These are phyloP conservation scores for Stephania japonica DNA, from an alignment of 164 flowering plant genomes.

Conservation along the genomic window DNA sequence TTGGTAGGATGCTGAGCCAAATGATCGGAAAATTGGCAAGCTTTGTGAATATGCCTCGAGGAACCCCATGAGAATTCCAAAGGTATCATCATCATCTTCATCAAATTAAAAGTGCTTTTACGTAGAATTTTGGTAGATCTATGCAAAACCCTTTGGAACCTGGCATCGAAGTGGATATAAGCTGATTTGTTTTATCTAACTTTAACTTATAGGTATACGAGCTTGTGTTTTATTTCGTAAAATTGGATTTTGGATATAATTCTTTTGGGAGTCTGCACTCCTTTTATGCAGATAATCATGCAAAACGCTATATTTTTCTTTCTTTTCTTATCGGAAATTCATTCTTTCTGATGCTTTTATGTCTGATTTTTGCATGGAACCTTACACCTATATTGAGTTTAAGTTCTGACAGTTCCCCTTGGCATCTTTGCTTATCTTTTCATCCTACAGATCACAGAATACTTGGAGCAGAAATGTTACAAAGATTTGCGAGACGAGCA, in stretches of 20 bases:
- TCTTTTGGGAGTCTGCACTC: no score
- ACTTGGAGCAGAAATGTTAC: constrained; percentile 74
- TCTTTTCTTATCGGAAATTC: neutral
- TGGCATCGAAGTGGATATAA: neutral
- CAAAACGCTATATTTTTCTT: no score
- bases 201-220: neutral
- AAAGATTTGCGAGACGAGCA: constrained; percentile 72
- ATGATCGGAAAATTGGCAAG: constrained; percentile 76
- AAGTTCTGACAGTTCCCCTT: neutral
- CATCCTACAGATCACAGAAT: constrained; percentile 51
- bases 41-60: constrained; percentile 78
- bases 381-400: neutral
- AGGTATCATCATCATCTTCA: constrained; percentile 31
- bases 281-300: no score
- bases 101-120: neutral
- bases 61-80: constrained; percentile 74
- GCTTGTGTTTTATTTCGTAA: neutral
- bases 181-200: neutral
- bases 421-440: neutral
- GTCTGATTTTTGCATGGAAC: neutral
- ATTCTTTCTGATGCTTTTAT: neutral
- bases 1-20: constrained; percentile 64
- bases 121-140: neutral
- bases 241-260: no score
- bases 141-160: neutral